Evolutionary conservation across 768 basidiomycete species (phyloP), one percentile per base, ranked within the genome.

Genomic region (Suillus subluteus): DNA sequence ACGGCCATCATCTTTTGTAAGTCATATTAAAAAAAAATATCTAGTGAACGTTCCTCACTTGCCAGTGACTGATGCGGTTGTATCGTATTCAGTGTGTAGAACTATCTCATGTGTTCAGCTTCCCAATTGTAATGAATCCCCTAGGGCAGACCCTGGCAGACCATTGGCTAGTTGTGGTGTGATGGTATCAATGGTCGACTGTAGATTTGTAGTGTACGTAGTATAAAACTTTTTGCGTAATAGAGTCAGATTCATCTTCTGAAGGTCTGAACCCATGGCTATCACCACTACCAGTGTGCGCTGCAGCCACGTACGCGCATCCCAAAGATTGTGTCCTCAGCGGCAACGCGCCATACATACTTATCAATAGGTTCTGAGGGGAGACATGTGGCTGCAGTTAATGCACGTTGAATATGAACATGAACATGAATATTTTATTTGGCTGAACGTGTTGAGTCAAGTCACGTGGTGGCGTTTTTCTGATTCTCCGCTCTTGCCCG

Each of bases 381-480:
- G 26, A 52, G 23, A 26, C 48, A 5, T n/a, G n/a, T n/a, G n/a
- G 4, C 46, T 26, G 23, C 13, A 13, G 11, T 18, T n/a, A n/a
- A 48, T 48, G 44, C 44, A 23, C 4, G 37, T 37, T 37, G 32
- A 32, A 32, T 26, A 2, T 26, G 26, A 32, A n/a, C n/a, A n/a
- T n/a, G n/a, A 32, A 32, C 3, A 2, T 5, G 32, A 32, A 32
- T 32, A 32, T 35, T 35, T 35, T 35, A 35, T 35, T 6, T 35
- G 35, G 35, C 35, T 35, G 37, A 48, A 48, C 46, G 46, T 54
- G 26, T 30, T 6, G 21, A 23, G 13, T 23, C 6, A 35, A 58
- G 63, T 69, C 72, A 73, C 72, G 74, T 73, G 73, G 6, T 18
- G 6, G 9, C 18, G 11, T 61, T 61, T 61, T 43, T 43, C 8